A percentile compares a stretch with the other conserved stretches of the same genome.
These are phyloP conservation scores for Salix caprea DNA, from an alignment of 345 rosid genomes.

Conservation along the genomic window DNA sequence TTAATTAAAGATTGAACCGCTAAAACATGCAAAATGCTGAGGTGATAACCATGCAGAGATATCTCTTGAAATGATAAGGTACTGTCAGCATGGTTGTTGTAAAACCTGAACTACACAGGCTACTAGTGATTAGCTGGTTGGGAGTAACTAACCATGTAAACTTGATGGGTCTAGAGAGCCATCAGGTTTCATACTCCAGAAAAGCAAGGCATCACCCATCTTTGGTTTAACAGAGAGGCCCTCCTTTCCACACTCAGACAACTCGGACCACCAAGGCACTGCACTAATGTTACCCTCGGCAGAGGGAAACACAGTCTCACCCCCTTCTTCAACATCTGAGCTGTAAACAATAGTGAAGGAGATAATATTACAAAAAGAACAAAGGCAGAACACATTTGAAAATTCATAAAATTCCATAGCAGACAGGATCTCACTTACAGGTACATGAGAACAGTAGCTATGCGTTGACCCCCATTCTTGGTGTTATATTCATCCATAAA, in stretches of 20 bases:
- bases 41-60: background rate
- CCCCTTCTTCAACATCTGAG: slow-evolving; percentile 97
- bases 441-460: slow-evolving; percentile 95
- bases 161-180: slow-evolving; percentile 72
- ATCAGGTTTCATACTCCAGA: slow-evolving; percentile 98
- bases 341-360: slow-evolving; percentile 40
- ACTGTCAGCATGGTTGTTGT: background rate
- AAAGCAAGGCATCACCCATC: slow-evolving; percentile 96
- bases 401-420: background rate
- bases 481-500: slow-evolving; percentile 80
- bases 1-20: background rate
- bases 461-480: slow-evolving; percentile 89
- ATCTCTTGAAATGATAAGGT: background rate
- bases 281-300: slow-evolving; percentile 79
- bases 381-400: background rate
- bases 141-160: slow-evolving; percentile 67
- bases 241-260: slow-evolving; percentile 78
- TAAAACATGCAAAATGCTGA: background rate
- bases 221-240: slow-evolving; percentile 89
- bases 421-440: slow-evolving; percentile 51
- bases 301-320: slow-evolving; percentile 88
- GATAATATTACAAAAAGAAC: slow-evolving; percentile 10
- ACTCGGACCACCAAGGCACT: slow-evolving; percentile 86
- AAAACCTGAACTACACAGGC: background rate
- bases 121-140: background rate